Conservation (phyloP, 2,329 filamentous ascomycete genomes). For the Trichophyton equinum region DNA sequence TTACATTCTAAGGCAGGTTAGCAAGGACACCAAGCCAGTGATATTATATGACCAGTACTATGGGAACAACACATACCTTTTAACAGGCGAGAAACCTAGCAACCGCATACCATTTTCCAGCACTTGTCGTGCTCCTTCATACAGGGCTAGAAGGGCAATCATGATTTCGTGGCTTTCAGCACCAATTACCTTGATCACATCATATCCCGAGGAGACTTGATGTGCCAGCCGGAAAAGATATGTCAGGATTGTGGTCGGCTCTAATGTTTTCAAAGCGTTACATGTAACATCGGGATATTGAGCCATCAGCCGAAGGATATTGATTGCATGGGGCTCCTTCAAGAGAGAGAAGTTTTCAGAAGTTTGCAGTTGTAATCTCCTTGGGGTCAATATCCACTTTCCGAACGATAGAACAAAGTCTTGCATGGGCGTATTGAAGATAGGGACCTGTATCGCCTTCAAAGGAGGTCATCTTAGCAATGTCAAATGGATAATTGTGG, state of each 20-base stretch:
- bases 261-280: slow-evolving; percentile 73
- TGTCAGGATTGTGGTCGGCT: slow-evolving; percentile 54
- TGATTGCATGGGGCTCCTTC: slow-evolving; percentile 57
- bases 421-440: slow-evolving; percentile 70
- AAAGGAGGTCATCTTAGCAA: slow-evolving; percentile 70
- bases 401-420: slow-evolving; percentile 51
- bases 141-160: slow-evolving; percentile 40
- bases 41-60: no score
- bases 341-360: slow-evolving; percentile 58
- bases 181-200: slow-evolving; percentile 34
- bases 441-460: slow-evolving; percentile 79
- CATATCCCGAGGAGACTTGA: slow-evolving; percentile 10
- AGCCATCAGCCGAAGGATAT: slow-evolving; percentile 62
- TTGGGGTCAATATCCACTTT: slow-evolving; percentile 42
- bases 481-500: slow-evolving; percentile 59
- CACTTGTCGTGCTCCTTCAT: slow-evolving; percentile 43
- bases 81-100: slow-evolving; percentile 46
- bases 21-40: no score
- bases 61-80: slow-evolving; percentile 24
- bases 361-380: slow-evolving; percentile 51
- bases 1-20: no score
- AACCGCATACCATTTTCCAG: slow-evolving; percentile 47
- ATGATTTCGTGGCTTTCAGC: slow-evolving; percentile 35
- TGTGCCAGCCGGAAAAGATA: slow-evolving; percentile 51
- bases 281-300: slow-evolving; percentile 77